These are phyloP conservation scores for Neoscytalidium dimidiatum DNA, from an alignment of 2,329 filamentous ascomycete genomes.

Conservation along the genomic window DNA sequence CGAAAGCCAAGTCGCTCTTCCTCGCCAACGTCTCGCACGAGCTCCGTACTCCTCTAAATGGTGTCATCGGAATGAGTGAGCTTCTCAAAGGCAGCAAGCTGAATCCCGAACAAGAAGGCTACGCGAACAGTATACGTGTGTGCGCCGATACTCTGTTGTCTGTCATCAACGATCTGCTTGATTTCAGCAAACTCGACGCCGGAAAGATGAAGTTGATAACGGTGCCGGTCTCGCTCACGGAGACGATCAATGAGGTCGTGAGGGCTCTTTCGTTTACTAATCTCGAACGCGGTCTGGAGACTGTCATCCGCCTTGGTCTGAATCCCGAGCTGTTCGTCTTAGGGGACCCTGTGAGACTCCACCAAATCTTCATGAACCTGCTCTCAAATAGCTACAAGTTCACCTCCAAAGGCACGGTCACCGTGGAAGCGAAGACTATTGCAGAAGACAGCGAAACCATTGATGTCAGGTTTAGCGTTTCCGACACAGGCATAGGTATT, in stretches of 20 bases:
- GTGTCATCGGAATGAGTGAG: conserved; percentile 61
- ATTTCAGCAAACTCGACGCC: conserved; percentile 55
- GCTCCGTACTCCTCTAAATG: conserved; percentile 58
- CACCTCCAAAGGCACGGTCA: conserved; percentile 82
- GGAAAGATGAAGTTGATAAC: conserved; percentile 63
- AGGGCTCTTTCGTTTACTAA: conserved; percentile 65
- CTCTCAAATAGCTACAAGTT: conserved; percentile 95
- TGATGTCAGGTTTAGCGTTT: conserved; percentile 79
- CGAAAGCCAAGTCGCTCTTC: conserved; percentile 81
- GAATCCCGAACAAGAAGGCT: conserved; percentile 61
- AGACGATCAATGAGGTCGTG: conserved; percentile 66
- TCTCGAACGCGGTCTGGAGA: conserved; percentile 60
- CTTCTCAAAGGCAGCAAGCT: conserved; percentile 60
- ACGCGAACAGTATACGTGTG: conserved; percentile 65
- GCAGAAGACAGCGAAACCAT: conserved; percentile 70
- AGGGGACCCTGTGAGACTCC: conserved; percentile 53
- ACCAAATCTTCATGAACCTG: conserved; percentile 69
- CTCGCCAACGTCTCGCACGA: conserved; percentile 59
- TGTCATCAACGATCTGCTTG: conserved; percentile 56
- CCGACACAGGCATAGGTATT: conserved; percentile 90
- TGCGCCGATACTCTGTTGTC: conserved; percentile 59
- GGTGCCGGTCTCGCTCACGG: conserved; percentile 51
- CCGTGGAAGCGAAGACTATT: conserved; percentile 74
- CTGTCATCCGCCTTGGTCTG: conserved; percentile 57
- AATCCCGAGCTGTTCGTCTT: conserved; percentile 56